Percentiles rank a stretch among this genome's conserved stretches.
These are phyloP conservation scores for Lobosporangium transversale DNA, from an alignment of 192 early-diverging fungal species.

Conservation along the genomic window DNA sequence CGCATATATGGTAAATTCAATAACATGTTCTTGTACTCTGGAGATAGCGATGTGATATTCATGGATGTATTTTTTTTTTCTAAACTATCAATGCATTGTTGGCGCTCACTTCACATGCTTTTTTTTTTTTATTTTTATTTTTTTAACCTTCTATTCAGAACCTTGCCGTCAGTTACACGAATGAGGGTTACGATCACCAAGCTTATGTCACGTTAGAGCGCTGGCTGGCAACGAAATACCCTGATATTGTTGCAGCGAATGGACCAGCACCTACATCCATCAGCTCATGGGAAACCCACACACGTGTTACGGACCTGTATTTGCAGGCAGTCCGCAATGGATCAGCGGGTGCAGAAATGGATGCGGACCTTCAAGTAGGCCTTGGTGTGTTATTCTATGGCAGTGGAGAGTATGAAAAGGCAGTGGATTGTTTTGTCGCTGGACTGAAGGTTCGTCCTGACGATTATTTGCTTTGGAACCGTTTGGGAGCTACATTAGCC, in stretches of 20 bases:
- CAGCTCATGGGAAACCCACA: conserved; percentile 64
- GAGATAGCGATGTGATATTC: not conserved
- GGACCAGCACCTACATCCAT: conserved; percentile 45
- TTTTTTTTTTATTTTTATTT: conserved; percentile 12
- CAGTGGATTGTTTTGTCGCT: conserved; percentile 96
- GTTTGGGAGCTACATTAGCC: conserved; percentile 95
- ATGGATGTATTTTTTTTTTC: not conserved
- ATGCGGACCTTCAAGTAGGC: conserved; percentile 94
- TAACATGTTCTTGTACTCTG: not conserved
- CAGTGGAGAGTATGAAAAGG: conserved; percentile 90
- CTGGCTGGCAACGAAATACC: conserved; percentile 88
- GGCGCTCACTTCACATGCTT: too few species aligned
- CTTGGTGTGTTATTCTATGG: conserved; percentile 97
- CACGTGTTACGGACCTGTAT: conserved; percentile 82
- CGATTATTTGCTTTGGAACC: conserved; percentile 97
- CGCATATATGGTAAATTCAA: conserved; percentile 66
- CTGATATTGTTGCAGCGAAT: conserved; percentile 53
- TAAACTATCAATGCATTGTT: too few species aligned
- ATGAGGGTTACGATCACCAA: conserved; percentile 90
- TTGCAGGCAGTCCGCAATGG: conserved; percentile 79
- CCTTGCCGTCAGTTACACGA: conserved; percentile 95
- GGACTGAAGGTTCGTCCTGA: conserved; percentile 84
- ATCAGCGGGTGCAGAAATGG: conserved; percentile 66
- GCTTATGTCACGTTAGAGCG: conserved; percentile 90
- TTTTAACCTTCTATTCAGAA: conserved; percentile 48